Evolutionary conservation across 148 eudicot genomes (phyloP), one percentile per base, ranked within the genome.

Genomic region (Rhododendron mucronatum): DNA sequence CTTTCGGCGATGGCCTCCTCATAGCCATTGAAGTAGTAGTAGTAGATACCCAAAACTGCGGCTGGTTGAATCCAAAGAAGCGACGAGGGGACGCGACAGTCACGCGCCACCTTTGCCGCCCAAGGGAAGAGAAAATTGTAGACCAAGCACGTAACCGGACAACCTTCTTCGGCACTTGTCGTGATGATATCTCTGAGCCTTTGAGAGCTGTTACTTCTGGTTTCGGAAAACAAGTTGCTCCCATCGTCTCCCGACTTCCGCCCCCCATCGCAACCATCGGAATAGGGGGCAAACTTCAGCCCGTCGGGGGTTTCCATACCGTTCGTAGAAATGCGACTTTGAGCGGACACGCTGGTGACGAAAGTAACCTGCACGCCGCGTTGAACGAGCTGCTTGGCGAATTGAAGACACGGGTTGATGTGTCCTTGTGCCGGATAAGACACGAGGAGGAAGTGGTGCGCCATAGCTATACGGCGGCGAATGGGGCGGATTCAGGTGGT

Each of bases 351-450:
- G 6, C 85, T 84, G 0, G 95, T 91, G 55, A 86, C 78, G 3
- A 94, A 87, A 88, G 95, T 91, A 35, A 94, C 94, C 11, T 84
- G 5, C 9, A 88, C 86, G 59, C 93, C 91, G n/a, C 84, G 41
- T 1, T 63, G 28, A 12, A 90, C 73, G 37, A 94, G 92, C 0
- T 84, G 84, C 80, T 87, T 90, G 1, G 92, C 89, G 44, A 94
- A 91, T 14, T 89, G 92, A 23, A 94, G 85, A 80, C 91, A 79
- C 7, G 96, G 96, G 86, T 94, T 94, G 44, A 92, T 87, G 85
- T 89, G 92, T 59, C 96, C 92, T 77, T 91, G 96, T 0, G 90
- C 85, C 0, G 93, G 94, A 78, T 55, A 90, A 3, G 92, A 88
- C 0, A 91, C 88, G 11, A 94, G 35, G 51, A 92, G 89, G 48